Percentiles rank a stretch among this genome's conserved stretches.
Evolutionary conservation across 495 filamentous ascomycete species (phyloP).

Genomic region (Evernia prunastri): DNA sequence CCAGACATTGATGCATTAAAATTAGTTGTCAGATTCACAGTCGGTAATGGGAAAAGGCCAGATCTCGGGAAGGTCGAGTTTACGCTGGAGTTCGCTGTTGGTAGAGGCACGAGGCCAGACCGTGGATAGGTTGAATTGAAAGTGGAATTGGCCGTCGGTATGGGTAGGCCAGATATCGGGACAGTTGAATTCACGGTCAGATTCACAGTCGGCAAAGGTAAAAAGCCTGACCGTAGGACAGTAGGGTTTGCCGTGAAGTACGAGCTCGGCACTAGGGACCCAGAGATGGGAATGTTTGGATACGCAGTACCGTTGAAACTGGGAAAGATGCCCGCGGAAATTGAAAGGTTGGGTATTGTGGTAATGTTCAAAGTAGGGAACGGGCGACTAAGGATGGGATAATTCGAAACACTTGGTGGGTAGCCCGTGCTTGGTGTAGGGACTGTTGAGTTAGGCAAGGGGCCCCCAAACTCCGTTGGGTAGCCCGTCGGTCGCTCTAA

Average conservation of each 20-base stretch:
- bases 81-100: background rate
- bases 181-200: background rate
- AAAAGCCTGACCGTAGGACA: background rate
- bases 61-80: too few relatives aligned
- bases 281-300: background rate
- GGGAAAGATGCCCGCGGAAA: background rate
- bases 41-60: background rate
- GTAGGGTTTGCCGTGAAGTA: background rate
- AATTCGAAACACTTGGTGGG: background rate
- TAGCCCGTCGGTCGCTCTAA: too few relatives aligned
- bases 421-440: background rate
- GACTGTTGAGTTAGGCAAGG: background rate
- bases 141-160: background rate
- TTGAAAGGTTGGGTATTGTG: background rate
- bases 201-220: background rate
- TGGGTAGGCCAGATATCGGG: background rate
- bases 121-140: background rate
- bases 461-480: background rate
- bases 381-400: background rate
- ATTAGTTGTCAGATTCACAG: too few relatives aligned
- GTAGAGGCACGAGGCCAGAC: background rate
- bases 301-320: background rate
- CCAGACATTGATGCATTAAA: too few relatives aligned
- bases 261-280: background rate
- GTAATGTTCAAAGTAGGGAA: conserved; percentile 2